Evolutionary conservation across 176 grass and related monocot genomes (phyloP).

Genomic region (Oryza australiensis): DNA sequence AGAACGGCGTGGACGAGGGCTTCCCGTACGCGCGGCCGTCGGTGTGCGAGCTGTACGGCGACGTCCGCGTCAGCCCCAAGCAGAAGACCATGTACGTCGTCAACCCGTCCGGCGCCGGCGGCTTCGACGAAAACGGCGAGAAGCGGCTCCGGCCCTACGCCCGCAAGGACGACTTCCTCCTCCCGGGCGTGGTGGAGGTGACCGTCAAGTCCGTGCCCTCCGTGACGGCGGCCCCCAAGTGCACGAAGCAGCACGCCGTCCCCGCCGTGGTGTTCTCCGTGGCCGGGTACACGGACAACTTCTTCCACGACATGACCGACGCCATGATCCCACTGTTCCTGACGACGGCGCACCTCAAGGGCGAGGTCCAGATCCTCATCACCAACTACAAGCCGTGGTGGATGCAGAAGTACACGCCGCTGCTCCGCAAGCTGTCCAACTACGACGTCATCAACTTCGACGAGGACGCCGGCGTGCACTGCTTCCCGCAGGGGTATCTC

Average conservation of each 20-base stretch:
- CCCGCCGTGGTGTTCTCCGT: conserved; percentile 62
- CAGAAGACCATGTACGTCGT: conserved; percentile 50
- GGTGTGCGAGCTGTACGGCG: conserved; percentile 65
- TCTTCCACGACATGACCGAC: conserved; percentile 83
- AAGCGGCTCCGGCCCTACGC: conserved; percentile 53
- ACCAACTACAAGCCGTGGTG: conserved; percentile 68
- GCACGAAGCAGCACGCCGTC: conserved; percentile 49
- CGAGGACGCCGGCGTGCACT: conserved; percentile 54
- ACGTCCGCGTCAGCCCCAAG: conserved; percentile 61
- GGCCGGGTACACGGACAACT: conserved; percentile 76
- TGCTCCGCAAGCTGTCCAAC: conserved; percentile 59
- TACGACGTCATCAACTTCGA: conserved; percentile 71
- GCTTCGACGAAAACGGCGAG: conserved; percentile 39
- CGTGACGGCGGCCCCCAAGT: conserved; percentile 19
- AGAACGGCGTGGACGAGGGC: conserved; percentile 55
- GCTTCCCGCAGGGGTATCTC: conserved; percentile 47
- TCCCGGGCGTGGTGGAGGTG: conserved; percentile 56
- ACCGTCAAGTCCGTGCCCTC: conserved; percentile 45
- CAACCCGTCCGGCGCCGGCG: conserved; percentile 32
- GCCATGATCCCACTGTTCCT: conserved; percentile 69
- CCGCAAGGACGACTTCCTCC: conserved; percentile 58
- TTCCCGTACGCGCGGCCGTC: conserved; percentile 60
- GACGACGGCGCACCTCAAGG: conserved; percentile 49
- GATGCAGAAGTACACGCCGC: conserved; percentile 59
- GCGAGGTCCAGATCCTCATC: conserved; percentile 69